phyloP scores from a whole-genome alignment of 257 asterid species.

The Rhazya stricta region DNA sequence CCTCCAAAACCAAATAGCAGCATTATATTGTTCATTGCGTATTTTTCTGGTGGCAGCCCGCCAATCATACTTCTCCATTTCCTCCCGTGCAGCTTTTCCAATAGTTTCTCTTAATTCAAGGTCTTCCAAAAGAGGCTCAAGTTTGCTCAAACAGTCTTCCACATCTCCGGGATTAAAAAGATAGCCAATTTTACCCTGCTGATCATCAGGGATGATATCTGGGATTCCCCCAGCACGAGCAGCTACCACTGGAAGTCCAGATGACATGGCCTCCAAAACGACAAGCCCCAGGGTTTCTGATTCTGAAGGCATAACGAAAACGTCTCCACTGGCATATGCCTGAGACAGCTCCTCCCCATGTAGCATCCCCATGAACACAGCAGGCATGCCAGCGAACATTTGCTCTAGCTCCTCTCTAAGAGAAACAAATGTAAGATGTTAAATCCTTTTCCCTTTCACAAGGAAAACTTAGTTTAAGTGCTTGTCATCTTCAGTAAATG shows the following conservation, averaged over 20 bases:
- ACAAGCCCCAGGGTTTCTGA: constrained; percentile 92
- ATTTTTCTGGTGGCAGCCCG: constrained; percentile 81
- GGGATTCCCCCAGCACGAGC: constrained; percentile 99
- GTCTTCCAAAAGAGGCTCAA: constrained; percentile 57
- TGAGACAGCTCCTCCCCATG: constrained; percentile 93
- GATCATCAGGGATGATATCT: constrained; percentile 80
- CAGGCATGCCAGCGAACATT: constrained; percentile 70
- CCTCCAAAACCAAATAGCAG: constrained; percentile 93
- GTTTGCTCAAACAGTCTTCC: constrained; percentile 77
- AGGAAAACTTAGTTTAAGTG: not conserved
- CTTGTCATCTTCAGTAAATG: not conserved
- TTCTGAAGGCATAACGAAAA: constrained; percentile 88
- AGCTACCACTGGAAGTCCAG: constrained; percentile 90
- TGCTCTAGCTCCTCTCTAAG: constrained; percentile 74
- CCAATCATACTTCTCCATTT: constrained; percentile 92
- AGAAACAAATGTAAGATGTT: not conserved
- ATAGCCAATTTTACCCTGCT: constrained; percentile 77
- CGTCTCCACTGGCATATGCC: constrained; percentile 94
- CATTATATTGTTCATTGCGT: constrained; percentile 73
- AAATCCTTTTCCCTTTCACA: not conserved
- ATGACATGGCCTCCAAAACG: constrained; percentile 94
- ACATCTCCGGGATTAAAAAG: constrained; percentile 80
- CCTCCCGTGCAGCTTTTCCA: constrained; percentile 75
- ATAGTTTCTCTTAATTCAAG: constrained; percentile 56
- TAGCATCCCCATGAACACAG: constrained; percentile 82